These are phyloP conservation scores for Ettlia oleoabundans DNA, from an alignment of 139 green algal species.

Conservation along the genomic window DNA sequence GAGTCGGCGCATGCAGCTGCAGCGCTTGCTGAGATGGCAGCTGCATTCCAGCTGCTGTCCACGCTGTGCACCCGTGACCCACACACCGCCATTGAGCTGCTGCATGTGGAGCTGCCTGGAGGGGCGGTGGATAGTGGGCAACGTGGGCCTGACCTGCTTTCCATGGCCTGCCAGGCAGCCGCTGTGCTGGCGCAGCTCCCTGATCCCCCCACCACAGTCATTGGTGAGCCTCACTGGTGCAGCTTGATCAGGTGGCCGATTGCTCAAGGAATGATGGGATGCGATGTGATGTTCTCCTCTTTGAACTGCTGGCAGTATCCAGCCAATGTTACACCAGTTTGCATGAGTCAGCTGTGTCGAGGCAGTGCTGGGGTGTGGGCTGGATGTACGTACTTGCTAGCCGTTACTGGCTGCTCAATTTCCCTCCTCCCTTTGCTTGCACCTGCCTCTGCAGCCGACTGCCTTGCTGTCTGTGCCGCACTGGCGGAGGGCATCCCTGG, in stretches of 20 bases:
- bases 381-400: not conserved
- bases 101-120: conserved; percentile 34
- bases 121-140: not conserved
- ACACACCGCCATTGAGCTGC: conserved; percentile 8
- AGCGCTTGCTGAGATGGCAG: conserved; percentile 8
- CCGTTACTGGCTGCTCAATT: not conserved
- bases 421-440: not conserved
- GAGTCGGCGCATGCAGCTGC: not conserved
- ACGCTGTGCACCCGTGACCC: conserved; percentile 14
- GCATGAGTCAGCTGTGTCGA: too few relatives aligned
- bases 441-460: conserved; percentile 31
- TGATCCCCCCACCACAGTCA: conserved; percentile 20
- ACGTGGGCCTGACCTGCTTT: conserved; percentile 41
- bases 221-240: conserved; percentile 37
- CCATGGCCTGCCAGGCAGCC: conserved; percentile 32
- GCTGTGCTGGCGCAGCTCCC: conserved; percentile 19
- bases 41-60: conserved; percentile 27
- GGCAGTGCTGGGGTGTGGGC: too few relatives aligned
- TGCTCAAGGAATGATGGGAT: too few relatives aligned
- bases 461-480: conserved; percentile 34
- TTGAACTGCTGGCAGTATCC: too few relatives aligned
- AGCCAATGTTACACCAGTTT: too few relatives aligned
- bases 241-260: too few relatives aligned
- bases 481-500: conserved; percentile 32
- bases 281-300: too few relatives aligned